A percentile compares a stretch with the other conserved stretches of the same genome.
These are phyloP conservation scores for Batkoa obscura DNA, from an alignment of 371 early-diverging fungal genomes.

Conservation along the genomic window DNA sequence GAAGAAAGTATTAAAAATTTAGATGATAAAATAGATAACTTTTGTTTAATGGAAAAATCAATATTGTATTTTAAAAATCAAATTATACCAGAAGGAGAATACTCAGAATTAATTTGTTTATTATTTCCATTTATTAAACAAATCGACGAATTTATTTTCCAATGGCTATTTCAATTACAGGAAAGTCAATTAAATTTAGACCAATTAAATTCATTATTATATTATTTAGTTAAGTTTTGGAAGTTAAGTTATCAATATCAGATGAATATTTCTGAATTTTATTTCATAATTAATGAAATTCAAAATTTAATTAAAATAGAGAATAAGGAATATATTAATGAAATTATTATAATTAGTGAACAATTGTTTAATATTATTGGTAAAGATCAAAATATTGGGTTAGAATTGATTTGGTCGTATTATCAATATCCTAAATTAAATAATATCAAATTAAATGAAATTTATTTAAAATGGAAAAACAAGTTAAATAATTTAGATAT, in stretches of 20 bases:
- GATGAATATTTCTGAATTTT: no score
- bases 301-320: no score
- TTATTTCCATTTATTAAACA: neutral
- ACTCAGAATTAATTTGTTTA: neutral
- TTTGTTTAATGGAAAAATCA: neutral
- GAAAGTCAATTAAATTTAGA: neutral
- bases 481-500: neutral
- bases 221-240: no score
- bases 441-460: neutral
- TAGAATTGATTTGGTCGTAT: slow-evolving; percentile 2
- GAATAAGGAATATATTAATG: no score
- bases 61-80: neutral
- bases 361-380: neutral
- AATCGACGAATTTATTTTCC: neutral
- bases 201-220: no score
- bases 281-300: no score
- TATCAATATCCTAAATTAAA: neutral
- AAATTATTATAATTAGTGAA: no score
- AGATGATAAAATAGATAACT: neutral
- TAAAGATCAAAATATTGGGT: neutral
- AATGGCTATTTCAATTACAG: neutral
- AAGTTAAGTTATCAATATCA: no score
- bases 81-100: neutral
- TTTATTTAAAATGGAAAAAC: neutral
- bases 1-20: neutral